Percentiles rank a stretch among this genome's conserved stretches.
phyloP scores from a whole-genome alignment of 805 yeast genomes.

The Pichia manshurica region DNA sequence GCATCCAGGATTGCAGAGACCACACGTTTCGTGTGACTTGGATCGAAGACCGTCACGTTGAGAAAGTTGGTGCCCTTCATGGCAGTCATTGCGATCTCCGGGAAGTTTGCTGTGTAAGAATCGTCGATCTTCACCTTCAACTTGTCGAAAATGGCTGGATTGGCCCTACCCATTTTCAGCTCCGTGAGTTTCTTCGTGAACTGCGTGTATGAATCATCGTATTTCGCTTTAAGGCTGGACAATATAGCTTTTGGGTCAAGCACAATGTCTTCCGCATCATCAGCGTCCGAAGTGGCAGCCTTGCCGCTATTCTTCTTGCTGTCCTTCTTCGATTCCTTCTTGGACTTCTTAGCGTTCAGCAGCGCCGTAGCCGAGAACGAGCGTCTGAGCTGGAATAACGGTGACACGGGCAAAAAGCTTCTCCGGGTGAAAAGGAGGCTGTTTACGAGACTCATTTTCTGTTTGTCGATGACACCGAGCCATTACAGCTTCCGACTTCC shows the following conservation, averaged over 20 bases:
- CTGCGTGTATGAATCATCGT: conserved; percentile 42
- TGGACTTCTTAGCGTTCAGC: conserved; percentile 15
- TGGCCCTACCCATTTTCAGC: conserved; percentile 62
- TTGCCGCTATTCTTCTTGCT: conserved; percentile 9
- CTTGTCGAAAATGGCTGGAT: conserved; percentile 59
- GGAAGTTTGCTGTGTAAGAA: conserved; percentile 42
- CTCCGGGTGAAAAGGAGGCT: not conserved
- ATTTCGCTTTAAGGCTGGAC: conserved; percentile 36
- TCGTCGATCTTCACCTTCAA: conserved; percentile 47
- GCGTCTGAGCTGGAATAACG: conserved; percentile 2
- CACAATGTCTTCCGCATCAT: conserved; percentile 23
- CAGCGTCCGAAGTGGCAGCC: conserved; percentile 12
- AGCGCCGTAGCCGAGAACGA: conserved; percentile 5
- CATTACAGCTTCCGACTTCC: too few relatives aligned
- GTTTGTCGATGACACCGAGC: too few relatives aligned
- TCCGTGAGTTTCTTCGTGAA: conserved; percentile 56
- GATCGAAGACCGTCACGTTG: conserved; percentile 82
- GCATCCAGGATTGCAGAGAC: conserved; percentile 66
- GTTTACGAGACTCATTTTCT: not conserved
- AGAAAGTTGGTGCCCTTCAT: conserved; percentile 58
- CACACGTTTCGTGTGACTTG: conserved; percentile 61
- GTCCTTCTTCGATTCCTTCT: conserved; percentile 13
- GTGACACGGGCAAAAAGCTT: not conserved
- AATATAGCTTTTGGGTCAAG: conserved; percentile 31
- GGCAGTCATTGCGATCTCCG: conserved; percentile 65